Percentiles rank a stretch among this genome's conserved stretches.
Conservation (phyloP, 2,329 filamentous ascomycete species). For the Alternaria arborescens region DNA sequence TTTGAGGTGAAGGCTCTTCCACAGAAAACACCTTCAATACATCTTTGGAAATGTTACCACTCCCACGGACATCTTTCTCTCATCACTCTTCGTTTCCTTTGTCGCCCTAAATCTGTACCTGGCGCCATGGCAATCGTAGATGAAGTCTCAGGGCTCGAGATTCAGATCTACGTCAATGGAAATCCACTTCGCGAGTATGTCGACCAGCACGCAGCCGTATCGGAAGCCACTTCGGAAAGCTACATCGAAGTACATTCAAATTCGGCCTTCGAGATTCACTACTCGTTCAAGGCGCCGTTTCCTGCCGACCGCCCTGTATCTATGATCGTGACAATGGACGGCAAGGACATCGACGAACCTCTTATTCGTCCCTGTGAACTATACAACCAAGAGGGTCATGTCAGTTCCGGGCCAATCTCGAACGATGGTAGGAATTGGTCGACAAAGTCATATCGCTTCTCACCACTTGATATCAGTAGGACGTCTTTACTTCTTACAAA, state of each 20-base stretch:
- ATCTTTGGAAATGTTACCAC: background rate
- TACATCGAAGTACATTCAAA: constrained; percentile 41
- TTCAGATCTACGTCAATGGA: constrained; percentile 30
- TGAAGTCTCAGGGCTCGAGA: constrained; percentile 21
- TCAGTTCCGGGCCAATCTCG: constrained; percentile 13
- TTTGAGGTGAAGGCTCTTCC: background rate
- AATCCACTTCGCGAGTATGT: constrained; percentile 31
- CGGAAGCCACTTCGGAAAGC: constrained; percentile 22
- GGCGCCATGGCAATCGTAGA: constrained; percentile 23
- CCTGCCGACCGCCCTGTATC: constrained; percentile 15
- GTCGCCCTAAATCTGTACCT: background rate
- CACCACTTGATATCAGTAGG: constrained; percentile 18
- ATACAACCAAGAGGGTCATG: constrained; percentile 4
- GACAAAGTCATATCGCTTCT: constrained; percentile 26
- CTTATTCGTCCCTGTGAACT: constrained; percentile 15
- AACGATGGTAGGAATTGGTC: constrained; percentile 5
- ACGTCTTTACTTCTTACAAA: background rate
- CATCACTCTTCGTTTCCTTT: background rate
- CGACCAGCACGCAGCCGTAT: constrained; percentile 20
- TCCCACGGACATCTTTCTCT: background rate
- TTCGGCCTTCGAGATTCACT: constrained; percentile 27
- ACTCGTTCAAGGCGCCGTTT: constrained; percentile 20
- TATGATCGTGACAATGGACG: constrained; percentile 29
- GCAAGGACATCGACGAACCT: constrained; percentile 17
- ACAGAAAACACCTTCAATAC: background rate